These are phyloP conservation scores for Aulographum hederae DNA, from an alignment of 2,329 filamentous ascomycete species.

Conservation along the genomic window DNA sequence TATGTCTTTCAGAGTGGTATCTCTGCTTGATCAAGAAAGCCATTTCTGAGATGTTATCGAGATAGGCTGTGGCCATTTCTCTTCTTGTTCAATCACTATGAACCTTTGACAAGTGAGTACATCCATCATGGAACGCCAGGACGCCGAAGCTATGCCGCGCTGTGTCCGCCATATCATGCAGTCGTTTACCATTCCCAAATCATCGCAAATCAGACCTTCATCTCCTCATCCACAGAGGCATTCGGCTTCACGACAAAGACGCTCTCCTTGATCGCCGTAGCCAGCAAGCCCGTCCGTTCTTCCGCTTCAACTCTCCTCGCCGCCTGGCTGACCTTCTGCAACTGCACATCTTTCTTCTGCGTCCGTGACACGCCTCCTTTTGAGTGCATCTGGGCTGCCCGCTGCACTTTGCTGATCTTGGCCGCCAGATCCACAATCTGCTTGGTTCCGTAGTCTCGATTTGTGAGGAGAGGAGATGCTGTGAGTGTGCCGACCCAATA, in stretches of 20 bases:
- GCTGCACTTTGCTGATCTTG: conserved; percentile 55
- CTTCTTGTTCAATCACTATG: no score
- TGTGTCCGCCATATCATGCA: no score
- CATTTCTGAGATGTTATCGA: no score
- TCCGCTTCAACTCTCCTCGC: conserved; percentile 42
- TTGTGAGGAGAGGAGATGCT: conserved; percentile 75
- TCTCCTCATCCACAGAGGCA: no score
- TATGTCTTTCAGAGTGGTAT: no score
- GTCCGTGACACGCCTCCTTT: conserved; percentile 5
- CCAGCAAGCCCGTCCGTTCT: conserved; percentile 44
- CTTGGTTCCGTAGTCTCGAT: conserved; percentile 81
- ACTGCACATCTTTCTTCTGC: conserved; percentile 23
- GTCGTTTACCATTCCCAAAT: no score
- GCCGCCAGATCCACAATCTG: conserved; percentile 77
- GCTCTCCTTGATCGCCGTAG: conserved; percentile 42
- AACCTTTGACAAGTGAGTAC: no score
- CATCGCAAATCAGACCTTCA: no score
- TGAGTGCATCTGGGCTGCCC: conserved; percentile 10
- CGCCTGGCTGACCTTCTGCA: conserved; percentile 44
- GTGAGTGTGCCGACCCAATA: conserved; percentile 97
- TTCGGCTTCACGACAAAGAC: conserved; percentile 31
- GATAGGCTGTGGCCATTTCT: no score
- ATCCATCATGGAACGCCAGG: no score
- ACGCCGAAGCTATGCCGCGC: no score
- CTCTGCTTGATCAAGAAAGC: no score